Base-by-base conservation (phyloP, 1,284 basidiomycete species). In the Leccinum olivaceoglutinosum region DNA sequence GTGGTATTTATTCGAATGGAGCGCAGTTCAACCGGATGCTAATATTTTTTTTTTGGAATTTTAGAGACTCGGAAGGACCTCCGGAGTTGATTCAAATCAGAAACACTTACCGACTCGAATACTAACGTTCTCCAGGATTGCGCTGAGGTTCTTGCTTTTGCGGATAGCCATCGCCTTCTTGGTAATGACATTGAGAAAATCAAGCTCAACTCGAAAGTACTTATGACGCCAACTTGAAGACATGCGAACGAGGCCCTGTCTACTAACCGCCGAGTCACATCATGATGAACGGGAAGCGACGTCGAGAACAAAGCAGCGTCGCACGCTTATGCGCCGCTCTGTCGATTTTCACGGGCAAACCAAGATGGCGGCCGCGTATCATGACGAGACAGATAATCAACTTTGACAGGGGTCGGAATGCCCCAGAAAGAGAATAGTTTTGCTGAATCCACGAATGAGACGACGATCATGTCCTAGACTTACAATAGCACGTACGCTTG, bases 311-410 rank as follows among this genome's bases (percentile, higher is more conserved):
- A 66, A 58, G 58, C 51, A 85, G 21, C 21, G 21, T 21, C 89
- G 79, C 78, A 93, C 93, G 78, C 82, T 83, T 69, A 96, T 79
- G 62, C 94, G 81, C 94, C 95, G 94, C 92, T 34, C 94, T 88
- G 76, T 96, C 92, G 64, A 97, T 94, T 16, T 94, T 93, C 16
- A 91, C 88, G 0, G 92, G 92, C 5, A 94, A 77, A 44, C 94
- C 94, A 58, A 96, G 87, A 76, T 98, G 96, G 11, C 95, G 84
- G 8, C 96, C 96, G 66, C 96, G 88, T 62, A 98, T 81, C 93
- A 98, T 98, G 68, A 98, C 94, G 4, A 83, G 73, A 68, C 85
- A 87, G 21, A 98, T 74, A 61, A 98, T 88, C 25, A 98, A 81
- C 76, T 98, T 98, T 0, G 94, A 95, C 4, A 97, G 76, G 0